Conservation (phyloP, 768 basidiomycete genomes). For the Termitomyces sp. region DNA sequence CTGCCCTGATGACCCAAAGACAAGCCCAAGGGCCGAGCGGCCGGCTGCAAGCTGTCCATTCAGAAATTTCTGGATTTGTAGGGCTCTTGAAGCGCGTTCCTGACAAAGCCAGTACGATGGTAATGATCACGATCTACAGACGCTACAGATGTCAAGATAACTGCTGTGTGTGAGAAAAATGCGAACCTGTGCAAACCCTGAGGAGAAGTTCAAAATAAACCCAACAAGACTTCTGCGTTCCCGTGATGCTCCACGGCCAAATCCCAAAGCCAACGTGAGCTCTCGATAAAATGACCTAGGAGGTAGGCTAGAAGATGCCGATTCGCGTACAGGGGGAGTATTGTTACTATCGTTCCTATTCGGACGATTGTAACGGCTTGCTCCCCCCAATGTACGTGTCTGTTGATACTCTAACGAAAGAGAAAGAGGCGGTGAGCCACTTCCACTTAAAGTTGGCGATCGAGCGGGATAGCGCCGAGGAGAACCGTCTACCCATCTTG, state of each 20-base stretch:
- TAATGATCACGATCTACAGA: constrained; percentile 45
- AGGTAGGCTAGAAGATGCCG: constrained; percentile 13
- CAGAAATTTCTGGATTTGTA: constrained; percentile 29
- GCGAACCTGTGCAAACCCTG: constrained; percentile 42
- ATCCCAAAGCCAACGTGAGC: constrained; percentile 38
- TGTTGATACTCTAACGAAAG: not conserved
- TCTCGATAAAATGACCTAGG: constrained; percentile 13
- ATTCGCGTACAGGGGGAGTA: constrained; percentile 1
- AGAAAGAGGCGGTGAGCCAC: constrained; percentile 1
- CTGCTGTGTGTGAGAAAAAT: not conserved
- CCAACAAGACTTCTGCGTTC: constrained; percentile 49
- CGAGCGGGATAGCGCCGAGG: not conserved
- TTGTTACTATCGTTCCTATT: not conserved
- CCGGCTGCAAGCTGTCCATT: constrained; percentile 59
- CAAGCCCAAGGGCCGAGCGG: constrained; percentile 65
- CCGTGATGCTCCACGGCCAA: constrained; percentile 45
- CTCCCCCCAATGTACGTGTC: constrained; percentile 12
- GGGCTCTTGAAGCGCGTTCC: constrained; percentile 42
- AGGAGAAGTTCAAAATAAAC: constrained; percentile 43
- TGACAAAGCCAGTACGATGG: constrained; percentile 43
- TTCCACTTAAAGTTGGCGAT: not conserved
- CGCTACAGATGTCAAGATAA: not conserved
- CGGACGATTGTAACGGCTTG: constrained; percentile 5
- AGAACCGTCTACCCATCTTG: not conserved
- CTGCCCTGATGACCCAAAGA: constrained; percentile 54